Evolutionary conservation across 441 rosid genomes (phyloP), one percentile per base, ranked within the genome.

Genomic region (Mallotus japonicus): DNA sequence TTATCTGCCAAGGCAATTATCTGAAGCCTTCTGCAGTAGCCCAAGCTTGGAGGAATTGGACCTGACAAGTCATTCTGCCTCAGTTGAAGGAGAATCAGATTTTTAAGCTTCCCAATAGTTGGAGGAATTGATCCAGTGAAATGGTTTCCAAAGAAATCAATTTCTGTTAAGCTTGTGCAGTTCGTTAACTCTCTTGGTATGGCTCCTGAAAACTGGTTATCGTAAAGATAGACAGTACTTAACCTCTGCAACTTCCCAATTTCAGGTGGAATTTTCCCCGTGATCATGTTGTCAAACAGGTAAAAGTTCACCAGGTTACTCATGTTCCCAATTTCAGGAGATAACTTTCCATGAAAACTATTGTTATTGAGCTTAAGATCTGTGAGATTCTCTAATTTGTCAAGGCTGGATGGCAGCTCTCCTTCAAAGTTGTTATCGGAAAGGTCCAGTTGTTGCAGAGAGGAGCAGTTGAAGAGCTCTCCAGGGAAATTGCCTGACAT

Each of bases 11-110:
- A 83, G 70, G 96, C 88, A 78, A 92, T 56, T 9, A 63, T 24
- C 80, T 82, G 85, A 49, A 92, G 87, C 44, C 76, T 81, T 57
- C 62, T 75, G 85, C 97, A 95, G 87, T 95, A 85, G 69, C 97
- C 99, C 62, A 95, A 76, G 75, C 88, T 87, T 62, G 95, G 84
- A 8, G 99, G 99, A 75, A 95, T 69, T 8, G 85, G 85, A 75
- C 99, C 97, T 1, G 85, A 81, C 74, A 95, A 74, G 62, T 87
- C 90, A 83, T 95, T 95, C 88, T 90, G 91, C 83, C 99, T 88
- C 81, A 92, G 74, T 28, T 95, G 97, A 80, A 95, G 94, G 63
- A 85, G 59, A 65, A 81, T 83, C 15, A 95, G 89, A 57, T 89
- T 81, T 78, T 81, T 84, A 8, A 95, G 88, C 73, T 85, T 85